phyloP scores from a whole-genome alignment of 2,329 filamentous ascomycete genomes.

The Phialophora tarda region DNA sequence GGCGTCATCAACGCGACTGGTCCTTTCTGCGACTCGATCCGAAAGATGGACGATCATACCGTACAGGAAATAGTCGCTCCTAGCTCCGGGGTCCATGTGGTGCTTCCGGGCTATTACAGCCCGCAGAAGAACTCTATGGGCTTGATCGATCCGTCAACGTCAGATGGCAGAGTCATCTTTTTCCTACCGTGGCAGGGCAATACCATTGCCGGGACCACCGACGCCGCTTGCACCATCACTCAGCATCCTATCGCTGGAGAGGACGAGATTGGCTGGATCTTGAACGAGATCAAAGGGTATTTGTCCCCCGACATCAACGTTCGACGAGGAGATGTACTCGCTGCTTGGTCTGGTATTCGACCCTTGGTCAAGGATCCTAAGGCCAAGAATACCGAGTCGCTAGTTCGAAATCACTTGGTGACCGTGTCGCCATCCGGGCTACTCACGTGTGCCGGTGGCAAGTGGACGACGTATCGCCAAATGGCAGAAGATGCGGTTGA shows the following conservation, averaged over 20 bases:
- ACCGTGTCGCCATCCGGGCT: constrained; percentile 79
- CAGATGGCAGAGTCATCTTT: constrained; percentile 88
- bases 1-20: constrained; percentile 89
- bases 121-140: constrained; percentile 76
- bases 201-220: constrained; percentile 87
- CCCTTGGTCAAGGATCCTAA: constrained; percentile 86
- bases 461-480: constrained; percentile 92
- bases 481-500: constrained; percentile 92
- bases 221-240: constrained; percentile 74
- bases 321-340: constrained; percentile 82
- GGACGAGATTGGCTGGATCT: constrained; percentile 85
- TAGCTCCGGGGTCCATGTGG: constrained; percentile 82
- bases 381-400: constrained; percentile 81
- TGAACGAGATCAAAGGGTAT: constrained; percentile 81
- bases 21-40: constrained; percentile 83
- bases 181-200: constrained; percentile 94
- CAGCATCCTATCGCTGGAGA: constrained; percentile 78
- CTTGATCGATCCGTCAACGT: constrained; percentile 82
- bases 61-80: constrained; percentile 82
- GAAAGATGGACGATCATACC: constrained; percentile 78
- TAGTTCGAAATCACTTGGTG: constrained; percentile 85
- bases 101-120: constrained; percentile 85
- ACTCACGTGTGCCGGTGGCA: constrained; percentile 83
- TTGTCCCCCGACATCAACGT: constrained; percentile 84
- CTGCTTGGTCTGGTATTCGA: constrained; percentile 86